Base-by-base conservation (phyloP, 768 basidiomycete species). In the Serendipita sp. region DNA sequence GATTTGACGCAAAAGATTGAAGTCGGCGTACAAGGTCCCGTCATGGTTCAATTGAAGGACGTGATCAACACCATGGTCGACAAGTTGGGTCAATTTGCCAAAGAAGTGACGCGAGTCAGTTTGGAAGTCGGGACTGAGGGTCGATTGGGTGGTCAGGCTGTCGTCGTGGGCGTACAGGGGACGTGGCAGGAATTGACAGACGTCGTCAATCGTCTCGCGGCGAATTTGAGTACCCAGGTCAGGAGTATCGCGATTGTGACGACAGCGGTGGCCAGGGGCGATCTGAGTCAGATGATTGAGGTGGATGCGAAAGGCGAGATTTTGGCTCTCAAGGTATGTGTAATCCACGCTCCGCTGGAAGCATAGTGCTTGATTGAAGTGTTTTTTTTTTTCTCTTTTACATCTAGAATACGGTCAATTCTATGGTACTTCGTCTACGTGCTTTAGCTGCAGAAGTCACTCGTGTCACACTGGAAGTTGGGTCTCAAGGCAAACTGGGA, bases 211-310 rank as follows among this genome's bases (percentile, higher is more conserved):
- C 79, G 86, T 65, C 88, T 89, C 88, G 89, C 88, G 74, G 82
- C 82, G 2, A 88, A 84, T 64, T 75, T 88, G 69, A 90, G 89
- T 44, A 86, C 88, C 73, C 81, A 83, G 80, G 88, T 91, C 62
- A 85, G 88, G 63, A 86, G 85, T 46, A 91, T 91, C 67, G 89
- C 89, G 3, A 81, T 81, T 38, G 89, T 92, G 63, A 92, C 90
- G 1, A 91, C 88, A 3, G 89, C 90, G 15, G 91, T 96, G 66
- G 93, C 93, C 18, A 82, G 84, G 48, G 93, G 93, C 38, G 91
- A 97, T 72, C 77, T 92, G 77, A 89, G 87, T 1, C 89, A 91
- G 75, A 93, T 91, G 78, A 91, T 97, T 71, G 88, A 91, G 70
- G 92, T 97, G 67, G 84, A 86, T 67, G 78, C 74, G 11, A 72